These are phyloP conservation scores for Protomyces pachydermus DNA, from an alignment of 1,139 yeast genomes.

Conservation along the genomic window DNA sequence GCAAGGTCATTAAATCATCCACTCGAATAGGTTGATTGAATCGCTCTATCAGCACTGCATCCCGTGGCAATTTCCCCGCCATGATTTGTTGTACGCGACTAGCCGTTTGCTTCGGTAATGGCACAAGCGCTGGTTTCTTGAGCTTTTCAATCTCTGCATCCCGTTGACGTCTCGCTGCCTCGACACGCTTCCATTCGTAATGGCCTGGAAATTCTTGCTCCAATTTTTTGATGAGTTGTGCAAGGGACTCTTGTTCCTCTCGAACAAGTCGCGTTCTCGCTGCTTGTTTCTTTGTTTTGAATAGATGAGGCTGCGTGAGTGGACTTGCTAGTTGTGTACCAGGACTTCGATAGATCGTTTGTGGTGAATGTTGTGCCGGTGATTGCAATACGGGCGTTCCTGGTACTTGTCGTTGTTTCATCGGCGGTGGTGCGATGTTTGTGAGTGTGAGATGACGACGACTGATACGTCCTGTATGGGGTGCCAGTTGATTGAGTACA, in stretches of 20 bases:
- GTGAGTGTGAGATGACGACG: background rate
- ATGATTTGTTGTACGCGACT: conserved; percentile 5
- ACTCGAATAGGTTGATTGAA: conserved; percentile 57
- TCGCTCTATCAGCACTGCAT: conserved; percentile 41
- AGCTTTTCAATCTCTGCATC: conserved; percentile 11
- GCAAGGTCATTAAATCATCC: conserved; percentile 65
- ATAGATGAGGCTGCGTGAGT: conserved; percentile 1
- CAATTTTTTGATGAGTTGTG: conserved; percentile 9
- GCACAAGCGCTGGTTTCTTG: conserved; percentile 1
- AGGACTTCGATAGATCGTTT: conserved; percentile 13
- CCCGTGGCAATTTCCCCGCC: background rate
- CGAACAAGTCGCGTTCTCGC: background rate
- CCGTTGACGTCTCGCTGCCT: conserved; percentile 6
- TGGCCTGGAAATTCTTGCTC: conserved; percentile 13
- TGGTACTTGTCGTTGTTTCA: background rate
- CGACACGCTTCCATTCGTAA: conserved; percentile 18
- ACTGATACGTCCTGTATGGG: conserved; percentile 5
- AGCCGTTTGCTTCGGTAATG: conserved; percentile 5
- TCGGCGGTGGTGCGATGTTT: background rate
- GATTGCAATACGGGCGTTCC: background rate
- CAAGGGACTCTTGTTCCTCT: conserved; percentile 10
- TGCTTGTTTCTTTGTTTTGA: conserved; percentile 1
- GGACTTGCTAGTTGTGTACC: conserved; percentile 16
- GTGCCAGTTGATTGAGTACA: conserved; percentile 3
- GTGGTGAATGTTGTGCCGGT: conserved; percentile 9